Evolutionary conservation across 2,329 filamentous ascomycete species (phyloP), one percentile per base, ranked within the genome.

Genomic region (Penicillium sp.): DNA sequence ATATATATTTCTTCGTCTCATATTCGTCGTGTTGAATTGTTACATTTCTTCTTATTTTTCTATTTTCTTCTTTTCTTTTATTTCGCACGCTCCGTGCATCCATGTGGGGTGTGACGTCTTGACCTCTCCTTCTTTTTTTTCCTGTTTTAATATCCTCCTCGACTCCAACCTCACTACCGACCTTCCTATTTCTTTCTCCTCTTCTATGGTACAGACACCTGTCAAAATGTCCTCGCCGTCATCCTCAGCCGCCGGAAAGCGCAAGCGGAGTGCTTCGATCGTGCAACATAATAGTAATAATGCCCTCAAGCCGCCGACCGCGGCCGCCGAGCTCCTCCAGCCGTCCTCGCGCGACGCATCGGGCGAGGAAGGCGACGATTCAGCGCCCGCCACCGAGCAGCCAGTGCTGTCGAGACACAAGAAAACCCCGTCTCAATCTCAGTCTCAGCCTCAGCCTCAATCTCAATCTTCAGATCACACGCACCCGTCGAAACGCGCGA

Each of bases 341-440:
- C 81, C 88, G 35, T 91, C 89, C 18, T 92, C 90, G 35, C 84
- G 89, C 69, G 90, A 95, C 76, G 89, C 89, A 59, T 93, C 90
- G 16, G 89, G 82, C 62, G 90, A 96, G 75, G 90, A 93, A 70
- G 86, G 84, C 66, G 86, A 88, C 66, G 89, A 90, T 63, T 52
- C 79, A 35, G 76, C 79, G 40, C 72, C 59, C 28, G 63, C 62
- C 47, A 59, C 64, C 2, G 46, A 30, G 14, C 48, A 14, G 8
- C 9, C 14, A 35, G 3, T 24, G 9, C 12, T 50, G n/a, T 61
- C 64, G 56, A 83, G 83, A 64, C 82, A 84, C 71, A 82, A 83
- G 69, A 86, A 86, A 71, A 74, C 79, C 43, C 47, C 35, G 43
- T 77, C 79, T 57, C 70, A 74, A 52, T 69, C 77, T n/a, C n/a